Percentiles rank a stretch among this genome's conserved stretches.
phyloP scores from a whole-genome alignment of 805 yeast species.

The Candida schatavii region DNA sequence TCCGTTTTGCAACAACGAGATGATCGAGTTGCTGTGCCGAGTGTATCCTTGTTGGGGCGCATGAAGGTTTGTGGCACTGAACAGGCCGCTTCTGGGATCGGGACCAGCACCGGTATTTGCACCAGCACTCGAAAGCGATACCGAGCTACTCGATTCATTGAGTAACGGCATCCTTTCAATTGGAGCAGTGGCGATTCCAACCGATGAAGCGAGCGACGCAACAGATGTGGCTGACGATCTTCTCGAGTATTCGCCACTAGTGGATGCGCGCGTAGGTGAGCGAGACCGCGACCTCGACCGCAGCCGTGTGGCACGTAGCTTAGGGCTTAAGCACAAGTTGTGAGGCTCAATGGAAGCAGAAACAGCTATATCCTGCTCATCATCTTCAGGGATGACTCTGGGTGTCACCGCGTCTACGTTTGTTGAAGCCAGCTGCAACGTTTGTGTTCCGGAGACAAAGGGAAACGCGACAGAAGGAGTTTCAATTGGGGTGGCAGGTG shows the following conservation, averaged over 20 bases:
- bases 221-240: constrained; percentile 20
- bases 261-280: background rate
- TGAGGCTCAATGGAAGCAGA: background rate
- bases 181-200: background rate
- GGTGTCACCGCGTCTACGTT: background rate
- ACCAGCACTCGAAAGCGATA: background rate
- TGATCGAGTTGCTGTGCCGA: constrained; percentile 13
- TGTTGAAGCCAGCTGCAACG: background rate
- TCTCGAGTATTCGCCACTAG: constrained; percentile 7
- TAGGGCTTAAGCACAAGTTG: background rate
- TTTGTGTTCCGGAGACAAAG: background rate
- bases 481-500: background rate
- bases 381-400: background rate
- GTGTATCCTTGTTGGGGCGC: background rate
- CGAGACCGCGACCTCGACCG: background rate
- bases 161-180: constrained; percentile 28
- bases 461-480: background rate
- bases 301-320: background rate
- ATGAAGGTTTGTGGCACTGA: background rate
- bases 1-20: constrained; percentile 19
- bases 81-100: too few relatives aligned
- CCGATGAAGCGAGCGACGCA: constrained; percentile 8
- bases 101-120: too few relatives aligned
- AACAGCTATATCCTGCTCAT: constrained; percentile 4
- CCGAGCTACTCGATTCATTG: constrained; percentile 18